Evolutionary conservation across 192 early-diverging fungal species (phyloP).

Genomic region (Gonapodya sp.): DNA sequence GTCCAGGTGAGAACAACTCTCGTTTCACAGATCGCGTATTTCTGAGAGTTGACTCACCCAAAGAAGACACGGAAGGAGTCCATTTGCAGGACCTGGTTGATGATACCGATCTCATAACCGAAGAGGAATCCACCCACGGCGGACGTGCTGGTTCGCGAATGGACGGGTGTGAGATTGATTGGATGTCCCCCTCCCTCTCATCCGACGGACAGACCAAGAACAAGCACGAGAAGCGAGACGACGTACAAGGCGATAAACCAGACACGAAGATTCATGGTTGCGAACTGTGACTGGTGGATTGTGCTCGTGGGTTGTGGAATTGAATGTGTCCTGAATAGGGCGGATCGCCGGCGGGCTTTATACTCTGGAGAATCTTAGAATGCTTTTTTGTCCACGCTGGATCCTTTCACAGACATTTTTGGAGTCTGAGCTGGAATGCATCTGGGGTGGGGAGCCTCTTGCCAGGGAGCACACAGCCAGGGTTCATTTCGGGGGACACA

Average conservation of each 20-base stretch:
- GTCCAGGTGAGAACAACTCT: background rate
- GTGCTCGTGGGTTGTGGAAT: too few species aligned
- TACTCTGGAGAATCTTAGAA: too few species aligned
- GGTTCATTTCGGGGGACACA: too few species aligned
- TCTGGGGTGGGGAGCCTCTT: too few species aligned
- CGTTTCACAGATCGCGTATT: background rate
- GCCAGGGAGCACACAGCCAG: too few species aligned
- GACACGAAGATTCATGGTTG: background rate
- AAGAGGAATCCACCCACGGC: slow-evolving; percentile 17
- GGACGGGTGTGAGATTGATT: background rate
- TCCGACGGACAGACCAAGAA: background rate
- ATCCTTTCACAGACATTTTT: too few species aligned
- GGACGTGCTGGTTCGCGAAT: background rate
- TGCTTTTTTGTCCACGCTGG: too few species aligned
- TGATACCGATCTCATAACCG: slow-evolving; percentile 18
- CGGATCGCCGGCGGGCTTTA: too few species aligned
- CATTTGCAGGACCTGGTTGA: slow-evolving; percentile 15
- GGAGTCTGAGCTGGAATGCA: too few species aligned
- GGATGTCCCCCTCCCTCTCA: too few species aligned
- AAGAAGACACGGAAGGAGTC: slow-evolving; percentile 1
- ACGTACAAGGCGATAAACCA: background rate
- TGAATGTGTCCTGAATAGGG: too few species aligned
- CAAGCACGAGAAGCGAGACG: background rate
- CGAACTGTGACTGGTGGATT: background rate
- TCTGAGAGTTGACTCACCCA: background rate